Percentiles rank a stretch among this genome's conserved stretches.
These are phyloP conservation scores for Alternaria sp. DNA, from an alignment of 2,329 filamentous ascomycete species.

Conservation along the genomic window DNA sequence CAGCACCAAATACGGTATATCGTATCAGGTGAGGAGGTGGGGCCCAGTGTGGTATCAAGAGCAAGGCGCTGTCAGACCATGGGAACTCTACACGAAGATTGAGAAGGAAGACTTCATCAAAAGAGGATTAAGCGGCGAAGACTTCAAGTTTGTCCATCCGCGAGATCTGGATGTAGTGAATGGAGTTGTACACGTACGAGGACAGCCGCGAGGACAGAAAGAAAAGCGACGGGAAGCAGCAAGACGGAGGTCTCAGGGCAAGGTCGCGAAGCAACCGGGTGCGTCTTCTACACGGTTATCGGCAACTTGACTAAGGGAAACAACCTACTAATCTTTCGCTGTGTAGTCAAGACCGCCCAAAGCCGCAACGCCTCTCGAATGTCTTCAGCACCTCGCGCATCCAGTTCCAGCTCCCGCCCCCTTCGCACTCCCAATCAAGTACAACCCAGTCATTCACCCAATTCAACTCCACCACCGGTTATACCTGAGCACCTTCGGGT, in stretches of 20 bases:
- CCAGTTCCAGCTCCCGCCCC: background rate
- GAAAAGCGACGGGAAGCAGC: background rate
- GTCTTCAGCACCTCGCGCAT: background rate
- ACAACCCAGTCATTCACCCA: background rate
- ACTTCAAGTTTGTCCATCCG: background rate
- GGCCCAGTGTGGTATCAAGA: background rate
- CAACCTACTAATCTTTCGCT: background rate
- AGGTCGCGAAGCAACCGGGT: background rate
- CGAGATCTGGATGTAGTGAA: background rate
- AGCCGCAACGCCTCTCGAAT: background rate
- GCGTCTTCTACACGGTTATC: background rate
- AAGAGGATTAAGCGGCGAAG: background rate
- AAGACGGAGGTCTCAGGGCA: background rate
- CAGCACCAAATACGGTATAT: background rate
- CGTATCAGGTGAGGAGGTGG: background rate
- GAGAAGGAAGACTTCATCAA: background rate
- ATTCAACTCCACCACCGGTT: background rate
- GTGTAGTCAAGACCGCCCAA: background rate
- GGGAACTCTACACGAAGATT: background rate
- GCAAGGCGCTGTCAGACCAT: background rate
- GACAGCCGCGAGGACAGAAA: background rate
- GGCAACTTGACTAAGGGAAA: background rate
- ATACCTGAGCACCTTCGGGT: background rate
- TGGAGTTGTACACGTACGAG: background rate
- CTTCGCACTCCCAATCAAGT: background rate